Evolutionary conservation across 345 rosid species (phyloP).

Genomic region (Abelmoschus esculentus): DNA sequence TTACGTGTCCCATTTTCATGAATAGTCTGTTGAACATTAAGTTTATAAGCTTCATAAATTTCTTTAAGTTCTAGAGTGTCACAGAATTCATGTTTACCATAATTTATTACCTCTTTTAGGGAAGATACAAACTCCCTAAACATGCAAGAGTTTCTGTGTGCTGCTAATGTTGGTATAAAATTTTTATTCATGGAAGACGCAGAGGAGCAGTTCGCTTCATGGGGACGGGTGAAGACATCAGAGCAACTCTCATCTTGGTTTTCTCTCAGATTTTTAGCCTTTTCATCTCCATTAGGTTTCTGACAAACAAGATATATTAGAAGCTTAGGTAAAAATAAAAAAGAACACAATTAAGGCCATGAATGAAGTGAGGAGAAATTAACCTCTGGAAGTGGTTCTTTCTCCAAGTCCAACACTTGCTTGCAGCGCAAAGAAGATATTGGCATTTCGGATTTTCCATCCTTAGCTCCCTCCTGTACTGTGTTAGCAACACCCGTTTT

Average conservation of each 20-base stretch:
- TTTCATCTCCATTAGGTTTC: constrained; percentile 41
- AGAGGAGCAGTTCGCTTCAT: constrained; percentile 43
- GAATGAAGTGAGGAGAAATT: constrained; percentile 12
- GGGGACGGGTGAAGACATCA: constrained; percentile 40
- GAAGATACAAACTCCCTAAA: constrained; percentile 53
- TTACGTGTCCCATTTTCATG: constrained; percentile 38
- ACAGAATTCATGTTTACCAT: constrained; percentile 17
- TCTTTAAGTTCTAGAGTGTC: constrained; percentile 24
- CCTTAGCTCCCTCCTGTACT: constrained; percentile 32
- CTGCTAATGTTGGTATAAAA: constrained; percentile 31
- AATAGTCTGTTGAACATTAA: constrained; percentile 36
- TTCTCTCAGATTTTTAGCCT: constrained; percentile 39
- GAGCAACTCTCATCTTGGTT: constrained; percentile 63
- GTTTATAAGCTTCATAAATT: constrained; percentile 29
- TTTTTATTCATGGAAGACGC: constrained; percentile 45
- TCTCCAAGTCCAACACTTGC: constrained; percentile 54
- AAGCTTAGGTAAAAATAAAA: constrained; percentile 5
- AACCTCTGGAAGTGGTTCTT: constrained; percentile 56
- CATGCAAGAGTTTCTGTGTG: constrained; percentile 34
- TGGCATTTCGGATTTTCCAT: constrained; percentile 40
- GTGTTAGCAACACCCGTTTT: constrained; percentile 42
- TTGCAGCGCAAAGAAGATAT: constrained; percentile 43
- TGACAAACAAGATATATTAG: constrained; percentile 25
- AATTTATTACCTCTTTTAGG: constrained; percentile 36
- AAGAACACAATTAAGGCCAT: constrained; percentile 7